Evolutionary conservation across 352 stramenopile species (phyloP).

Genomic region (Globisporangium nagaii): DNA sequence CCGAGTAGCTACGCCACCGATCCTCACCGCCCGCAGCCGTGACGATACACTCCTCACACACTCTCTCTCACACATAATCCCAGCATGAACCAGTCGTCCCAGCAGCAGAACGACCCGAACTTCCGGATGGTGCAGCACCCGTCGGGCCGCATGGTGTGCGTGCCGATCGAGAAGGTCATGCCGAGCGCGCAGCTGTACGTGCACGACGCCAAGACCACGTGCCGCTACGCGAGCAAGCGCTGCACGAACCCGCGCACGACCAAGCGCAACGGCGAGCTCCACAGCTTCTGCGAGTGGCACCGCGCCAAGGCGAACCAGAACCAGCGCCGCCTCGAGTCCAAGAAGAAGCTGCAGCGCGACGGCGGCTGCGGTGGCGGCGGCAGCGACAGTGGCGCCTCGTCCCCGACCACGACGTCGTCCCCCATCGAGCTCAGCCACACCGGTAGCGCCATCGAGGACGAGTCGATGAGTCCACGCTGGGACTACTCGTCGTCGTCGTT

Average conservation of each 20-base stretch:
- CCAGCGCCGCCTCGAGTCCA: conserved; percentile 22
- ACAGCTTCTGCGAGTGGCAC: conserved; percentile 22
- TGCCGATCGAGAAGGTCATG: conserved; percentile 2
- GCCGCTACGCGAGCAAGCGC: conserved; percentile 18
- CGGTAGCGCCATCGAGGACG: not conserved
- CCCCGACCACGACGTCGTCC: not conserved
- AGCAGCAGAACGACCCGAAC: not conserved
- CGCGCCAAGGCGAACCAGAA: conserved; percentile 23
- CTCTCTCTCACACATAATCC: not conserved
- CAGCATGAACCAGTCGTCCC: not conserved
- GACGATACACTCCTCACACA: not conserved
- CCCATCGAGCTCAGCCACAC: not conserved
- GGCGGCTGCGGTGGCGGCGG: no score
- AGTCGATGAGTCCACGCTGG: not conserved
- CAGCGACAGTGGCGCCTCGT: not conserved
- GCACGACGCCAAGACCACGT: conserved; percentile 5
- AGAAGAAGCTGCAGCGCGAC: conserved; percentile 10
- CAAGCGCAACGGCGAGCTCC: conserved; percentile 23
- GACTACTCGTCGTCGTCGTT: not conserved
- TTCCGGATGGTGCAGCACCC: conserved; percentile 4
- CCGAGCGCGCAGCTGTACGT: not conserved
- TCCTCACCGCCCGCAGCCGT: no score
- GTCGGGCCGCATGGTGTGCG: not conserved
- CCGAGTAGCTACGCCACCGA: not conserved
- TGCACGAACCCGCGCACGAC: conserved; percentile 16